These are phyloP conservation scores for Chytridiales sp. DNA, from an alignment of 371 early-diverging fungal genomes.

Conservation along the genomic window DNA sequence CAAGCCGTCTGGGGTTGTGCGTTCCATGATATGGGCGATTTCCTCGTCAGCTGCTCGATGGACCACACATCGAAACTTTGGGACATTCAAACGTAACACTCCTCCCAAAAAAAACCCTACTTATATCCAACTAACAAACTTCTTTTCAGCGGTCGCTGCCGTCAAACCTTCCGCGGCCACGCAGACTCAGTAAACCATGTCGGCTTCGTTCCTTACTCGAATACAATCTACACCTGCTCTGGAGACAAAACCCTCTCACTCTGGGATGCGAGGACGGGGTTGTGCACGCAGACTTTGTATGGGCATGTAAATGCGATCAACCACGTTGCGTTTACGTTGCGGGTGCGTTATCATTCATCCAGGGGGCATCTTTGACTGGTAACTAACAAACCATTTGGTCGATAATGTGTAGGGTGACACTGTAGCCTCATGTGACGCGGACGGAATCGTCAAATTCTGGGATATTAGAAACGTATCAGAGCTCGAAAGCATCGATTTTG, in stretches of 20 bases:
- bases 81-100: constrained; percentile 46
- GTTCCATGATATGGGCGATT: constrained; percentile 54
- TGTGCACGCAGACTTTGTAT: constrained; percentile 48
- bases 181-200: constrained; percentile 53
- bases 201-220: constrained; percentile 51
- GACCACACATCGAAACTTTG: constrained; percentile 55
- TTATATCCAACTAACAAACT: neutral
- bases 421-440: constrained; percentile 50
- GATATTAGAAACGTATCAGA: constrained; percentile 44
- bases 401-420: constrained; percentile 32
- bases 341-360: constrained; percentile 29
- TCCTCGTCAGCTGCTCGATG: constrained; percentile 47
- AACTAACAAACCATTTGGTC: neutral
- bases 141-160: constrained; percentile 42
- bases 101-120: neutral
- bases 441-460: constrained; percentile 53
- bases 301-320: constrained; percentile 53
- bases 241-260: constrained; percentile 52
- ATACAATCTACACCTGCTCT: constrained; percentile 47
- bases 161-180: constrained; percentile 54
- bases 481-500: constrained; percentile 29
- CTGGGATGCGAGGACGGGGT: constrained; percentile 53
- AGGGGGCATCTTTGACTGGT: neutral
- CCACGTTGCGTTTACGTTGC: constrained; percentile 32
- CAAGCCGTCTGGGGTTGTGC: constrained; percentile 55